Base-by-base conservation (phyloP, 768 basidiomycete species). In the Fomitopsis pulvina region DNA sequence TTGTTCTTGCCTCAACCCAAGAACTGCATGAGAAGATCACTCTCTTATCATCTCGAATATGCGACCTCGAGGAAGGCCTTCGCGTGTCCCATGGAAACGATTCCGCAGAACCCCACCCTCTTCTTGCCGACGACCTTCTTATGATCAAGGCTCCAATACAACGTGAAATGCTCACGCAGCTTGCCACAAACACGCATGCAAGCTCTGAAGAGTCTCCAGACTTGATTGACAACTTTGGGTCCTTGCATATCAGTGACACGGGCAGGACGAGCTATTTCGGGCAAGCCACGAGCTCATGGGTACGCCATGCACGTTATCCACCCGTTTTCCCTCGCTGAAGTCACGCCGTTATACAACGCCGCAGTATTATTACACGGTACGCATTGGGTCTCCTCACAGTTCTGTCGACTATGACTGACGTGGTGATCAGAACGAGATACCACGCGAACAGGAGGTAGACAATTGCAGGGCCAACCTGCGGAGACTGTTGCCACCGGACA, bases 11-110 rank as follows among this genome's bases (percentile, higher is more conserved):
- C 0, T 85, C 84, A 0, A 88, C 85, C 0, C 83, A 84, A 63
- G 87, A 89, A 56, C 71, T 90, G 1, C 87, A 90, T 59, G 86
- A 89, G 65, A 89, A 90, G 65, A 89, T 90, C 47, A 70, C 78
- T 18, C 81, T 87, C 59, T 76, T 90, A 4, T 79, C 81, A 25
- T 78, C 68, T 53, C 85, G 87, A 39, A 81, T 89, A 21, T 79
- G 87, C 50, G 81, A 88, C 45, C 75, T 91, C 20, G 87, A 91
- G 59, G 87, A 90, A 57, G 79, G 69, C 8, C 67, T 91, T 24
- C 75, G 84, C 24, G 59, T 68, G 1, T 76, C 82, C 0, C 85
- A 91, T 56, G 64, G 72, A 5, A 74, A 75, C 42, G 63, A 83
- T 16, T 78, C 86, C 1, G 51, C 67, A 12, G 83, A 86, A 6